Evolutionary conservation across 2,329 filamentous ascomycete species (phyloP).

Genomic region (Ceratocystis alfenasii): DNA sequence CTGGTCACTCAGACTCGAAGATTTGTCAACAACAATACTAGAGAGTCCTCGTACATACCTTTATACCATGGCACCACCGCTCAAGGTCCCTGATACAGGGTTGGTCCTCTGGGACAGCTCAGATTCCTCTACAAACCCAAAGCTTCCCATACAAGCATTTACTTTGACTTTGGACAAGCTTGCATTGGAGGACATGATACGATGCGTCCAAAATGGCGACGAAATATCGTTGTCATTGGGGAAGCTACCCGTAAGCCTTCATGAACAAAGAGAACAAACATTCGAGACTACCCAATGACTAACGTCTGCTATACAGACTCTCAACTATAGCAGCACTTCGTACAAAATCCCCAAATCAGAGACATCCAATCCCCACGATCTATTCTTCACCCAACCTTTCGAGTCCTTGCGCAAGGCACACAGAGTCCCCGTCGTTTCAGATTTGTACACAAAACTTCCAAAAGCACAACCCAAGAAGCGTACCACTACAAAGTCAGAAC

Average conservation of each 20-base stretch:
- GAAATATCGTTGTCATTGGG: slow-evolving; percentile 47
- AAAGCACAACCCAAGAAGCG: slow-evolving; percentile 16
- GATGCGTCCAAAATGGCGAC: slow-evolving; percentile 45
- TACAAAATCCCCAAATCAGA: slow-evolving; percentile 36
- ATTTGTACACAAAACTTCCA: slow-evolving; percentile 33
- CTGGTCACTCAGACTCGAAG: no score
- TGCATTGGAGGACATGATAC: slow-evolving; percentile 51
- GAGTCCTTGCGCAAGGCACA: slow-evolving; percentile 37
- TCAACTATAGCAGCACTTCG: slow-evolving; percentile 42
- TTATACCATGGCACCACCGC: slow-evolving; percentile 50
- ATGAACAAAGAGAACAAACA: background rate
- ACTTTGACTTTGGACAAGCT: slow-evolving; percentile 45
- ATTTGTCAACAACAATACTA: background rate
- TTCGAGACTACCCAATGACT: background rate
- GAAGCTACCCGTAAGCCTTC: slow-evolving; percentile 43
- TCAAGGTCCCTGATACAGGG: slow-evolving; percentile 47
- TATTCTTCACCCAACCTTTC: slow-evolving; percentile 44
- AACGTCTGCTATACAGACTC: slow-evolving; percentile 32
- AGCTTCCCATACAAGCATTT: slow-evolving; percentile 44
- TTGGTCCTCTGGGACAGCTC: slow-evolving; percentile 42
- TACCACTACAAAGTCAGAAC: slow-evolving; percentile 25
- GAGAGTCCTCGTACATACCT: slow-evolving; percentile 27
- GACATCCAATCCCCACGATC: slow-evolving; percentile 41
- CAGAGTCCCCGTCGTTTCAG: slow-evolving; percentile 41
- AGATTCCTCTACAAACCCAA: slow-evolving; percentile 31